Evolutionary conservation across 345 rosid species (phyloP).

Genomic region (Gossypium australe): DNA sequence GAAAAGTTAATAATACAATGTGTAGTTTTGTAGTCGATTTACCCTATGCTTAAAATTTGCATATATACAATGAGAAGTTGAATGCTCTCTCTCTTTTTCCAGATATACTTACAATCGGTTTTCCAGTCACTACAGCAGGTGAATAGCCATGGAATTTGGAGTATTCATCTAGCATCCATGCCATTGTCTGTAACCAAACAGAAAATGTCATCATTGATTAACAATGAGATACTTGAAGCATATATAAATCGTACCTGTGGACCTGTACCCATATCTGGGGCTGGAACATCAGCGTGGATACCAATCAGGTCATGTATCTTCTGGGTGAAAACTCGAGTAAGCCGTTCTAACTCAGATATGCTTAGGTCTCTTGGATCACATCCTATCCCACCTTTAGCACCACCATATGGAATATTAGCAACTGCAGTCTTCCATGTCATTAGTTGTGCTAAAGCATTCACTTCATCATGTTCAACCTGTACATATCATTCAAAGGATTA

Average conservation of each 20-base stretch:
- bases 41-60: background rate
- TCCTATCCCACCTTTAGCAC: constrained; percentile 97
- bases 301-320: constrained; percentile 92
- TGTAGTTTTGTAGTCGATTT: no score
- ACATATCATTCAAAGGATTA: constrained; percentile 2
- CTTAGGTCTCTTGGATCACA: constrained; percentile 67
- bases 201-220: background rate
- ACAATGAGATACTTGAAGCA: background rate
- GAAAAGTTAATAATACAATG: no score
- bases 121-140: constrained; percentile 90
- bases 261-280: constrained; percentile 98
- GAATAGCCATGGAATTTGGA: constrained; percentile 92
- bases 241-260: constrained; percentile 51
- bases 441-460: constrained; percentile 90
- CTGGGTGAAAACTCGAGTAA: constrained; percentile 89
- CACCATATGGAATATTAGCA: constrained; percentile 92
- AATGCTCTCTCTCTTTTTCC: background rate
- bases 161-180: constrained; percentile 95
- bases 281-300: constrained; percentile 87
- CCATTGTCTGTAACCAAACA: constrained; percentile 66
- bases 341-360: constrained; percentile 72
- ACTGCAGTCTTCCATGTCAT: constrained; percentile 99
- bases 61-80: background rate
- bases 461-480: constrained; percentile 94
- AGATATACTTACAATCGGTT: constrained; percentile 59